phyloP scores from a whole-genome alignment of 495 filamentous ascomycete genomes.

The Penicillium robsamsonii region DNA sequence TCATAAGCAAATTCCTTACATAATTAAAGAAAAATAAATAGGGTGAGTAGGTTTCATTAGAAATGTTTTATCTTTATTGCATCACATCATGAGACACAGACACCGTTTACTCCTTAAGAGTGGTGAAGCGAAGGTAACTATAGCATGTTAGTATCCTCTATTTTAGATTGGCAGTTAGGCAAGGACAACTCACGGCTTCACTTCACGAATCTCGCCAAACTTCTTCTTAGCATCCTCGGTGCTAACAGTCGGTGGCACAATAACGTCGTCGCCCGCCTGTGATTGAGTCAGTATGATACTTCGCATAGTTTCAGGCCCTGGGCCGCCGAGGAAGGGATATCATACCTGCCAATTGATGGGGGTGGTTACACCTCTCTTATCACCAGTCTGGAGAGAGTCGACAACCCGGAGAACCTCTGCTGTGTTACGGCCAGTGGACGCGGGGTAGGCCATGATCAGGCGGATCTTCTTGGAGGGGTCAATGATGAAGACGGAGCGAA shows the following conservation, averaged over 20 bases:
- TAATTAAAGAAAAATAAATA: neutral
- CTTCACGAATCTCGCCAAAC: slow-evolving; percentile 62
- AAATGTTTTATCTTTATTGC: slow-evolving; percentile 13
- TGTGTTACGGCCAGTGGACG: slow-evolving; percentile 63
- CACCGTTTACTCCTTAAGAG: slow-evolving; percentile 36
- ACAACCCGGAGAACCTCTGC: slow-evolving; percentile 64
- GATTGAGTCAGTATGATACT: slow-evolving; percentile 6
- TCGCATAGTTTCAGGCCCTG: neutral
- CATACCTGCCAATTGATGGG: slow-evolving; percentile 55
- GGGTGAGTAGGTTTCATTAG: neutral
- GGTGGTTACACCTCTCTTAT: slow-evolving; percentile 61
- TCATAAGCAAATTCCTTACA: neutral
- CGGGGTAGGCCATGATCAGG: slow-evolving; percentile 66
- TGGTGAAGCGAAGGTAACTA: slow-evolving; percentile 51
- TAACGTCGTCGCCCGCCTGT: slow-evolving; percentile 59
- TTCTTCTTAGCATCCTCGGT: slow-evolving; percentile 65
- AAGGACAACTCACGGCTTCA: slow-evolving; percentile 55
- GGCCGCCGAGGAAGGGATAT: neutral
- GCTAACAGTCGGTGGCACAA: slow-evolving; percentile 61
- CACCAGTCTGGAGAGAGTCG: slow-evolving; percentile 62
- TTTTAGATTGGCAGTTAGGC: neutral
- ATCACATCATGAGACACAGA: slow-evolving; percentile 20
- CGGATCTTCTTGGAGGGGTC: slow-evolving; percentile 69
- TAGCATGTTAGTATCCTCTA: slow-evolving; percentile 18
- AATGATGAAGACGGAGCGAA: slow-evolving; percentile 68